Conservation (phyloP, 768 basidiomycete genomes). For the Leccinum variicolor region DNA sequence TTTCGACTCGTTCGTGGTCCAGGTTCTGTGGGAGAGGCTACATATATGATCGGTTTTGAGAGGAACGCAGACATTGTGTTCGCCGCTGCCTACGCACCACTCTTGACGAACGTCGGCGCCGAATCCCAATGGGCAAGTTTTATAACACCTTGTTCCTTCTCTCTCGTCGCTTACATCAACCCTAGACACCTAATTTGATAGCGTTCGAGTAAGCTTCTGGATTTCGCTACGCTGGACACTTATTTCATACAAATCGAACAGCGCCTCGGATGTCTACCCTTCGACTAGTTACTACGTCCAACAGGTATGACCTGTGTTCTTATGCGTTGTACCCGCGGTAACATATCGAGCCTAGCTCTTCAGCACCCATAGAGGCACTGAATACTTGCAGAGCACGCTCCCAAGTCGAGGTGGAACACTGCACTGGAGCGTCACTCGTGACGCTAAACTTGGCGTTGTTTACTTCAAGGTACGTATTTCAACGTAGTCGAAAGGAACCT, state of each 20-base stretch:
- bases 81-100: slow-evolving; percentile 58
- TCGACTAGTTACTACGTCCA: slow-evolving; percentile 65
- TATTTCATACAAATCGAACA: slow-evolving; percentile 17
- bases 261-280: slow-evolving; percentile 49
- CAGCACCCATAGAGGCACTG: slow-evolving; percentile 59
- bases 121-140: slow-evolving; percentile 50
- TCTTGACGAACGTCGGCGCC: slow-evolving; percentile 47
- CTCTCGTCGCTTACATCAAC: neutral
- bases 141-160: slow-evolving; percentile 18
- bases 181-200: slow-evolving; percentile 52
- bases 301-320: slow-evolving; percentile 36
- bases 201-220: slow-evolving; percentile 50
- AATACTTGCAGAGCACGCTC: slow-evolving; percentile 61
- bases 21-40: slow-evolving; percentile 58
- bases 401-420: slow-evolving; percentile 46
- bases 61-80: slow-evolving; percentile 61
- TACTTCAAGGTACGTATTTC: slow-evolving; percentile 51
- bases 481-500: neutral
- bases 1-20: neutral
- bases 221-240: neutral
- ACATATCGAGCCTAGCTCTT: slow-evolving; percentile 47
- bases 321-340: neutral
- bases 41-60: slow-evolving; percentile 68
- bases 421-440: slow-evolving; percentile 57
- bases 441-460: slow-evolving; percentile 28